Conservation (phyloP, 345 rosid genomes). For the Physaria fendleri region DNA sequence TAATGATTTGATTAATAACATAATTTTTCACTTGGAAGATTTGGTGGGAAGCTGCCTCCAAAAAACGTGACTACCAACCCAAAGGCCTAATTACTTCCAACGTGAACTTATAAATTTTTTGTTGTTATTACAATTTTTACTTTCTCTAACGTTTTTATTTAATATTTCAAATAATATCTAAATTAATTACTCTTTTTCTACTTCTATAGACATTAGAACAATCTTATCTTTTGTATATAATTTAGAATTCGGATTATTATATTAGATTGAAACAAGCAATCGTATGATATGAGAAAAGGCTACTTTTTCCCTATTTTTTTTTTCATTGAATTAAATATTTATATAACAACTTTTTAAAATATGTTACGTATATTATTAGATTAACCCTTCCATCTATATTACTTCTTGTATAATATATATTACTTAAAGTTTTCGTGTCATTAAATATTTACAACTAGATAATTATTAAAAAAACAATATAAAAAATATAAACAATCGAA, state of each 20-base stretch:
- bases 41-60: background rate
- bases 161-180: background rate
- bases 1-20: no score
- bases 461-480: background rate
- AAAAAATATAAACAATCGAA: background rate
- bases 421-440: background rate
- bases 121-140: background rate
- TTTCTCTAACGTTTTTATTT: background rate
- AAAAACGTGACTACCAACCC: constrained; percentile 26
- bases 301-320: background rate
- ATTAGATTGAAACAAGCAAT: background rate
- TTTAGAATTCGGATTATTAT: background rate
- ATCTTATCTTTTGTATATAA: background rate
- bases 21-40: no score
- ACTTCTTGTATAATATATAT: background rate
- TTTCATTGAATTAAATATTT: background rate
- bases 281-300: background rate
- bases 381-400: background rate
- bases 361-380: background rate
- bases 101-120: background rate
- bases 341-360: background rate
- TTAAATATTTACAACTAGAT: background rate
- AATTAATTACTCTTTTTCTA: background rate
- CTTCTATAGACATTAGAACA: background rate
- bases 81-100: background rate